Conservation (phyloP, 1,284 basidiomycete species). For the Neotropicomus parvogracilis region DNA sequence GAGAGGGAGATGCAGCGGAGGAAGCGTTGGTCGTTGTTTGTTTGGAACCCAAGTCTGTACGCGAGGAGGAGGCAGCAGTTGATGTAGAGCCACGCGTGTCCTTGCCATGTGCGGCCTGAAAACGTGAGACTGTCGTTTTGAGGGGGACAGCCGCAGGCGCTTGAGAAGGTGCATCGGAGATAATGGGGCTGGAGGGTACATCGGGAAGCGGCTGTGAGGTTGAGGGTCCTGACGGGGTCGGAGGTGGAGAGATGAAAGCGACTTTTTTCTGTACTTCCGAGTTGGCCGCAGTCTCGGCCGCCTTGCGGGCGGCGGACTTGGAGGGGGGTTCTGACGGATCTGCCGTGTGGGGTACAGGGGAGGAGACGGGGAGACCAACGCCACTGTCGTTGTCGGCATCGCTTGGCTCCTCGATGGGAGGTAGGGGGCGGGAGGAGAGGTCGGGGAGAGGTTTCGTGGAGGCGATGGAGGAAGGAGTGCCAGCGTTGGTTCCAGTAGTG, state of each 20-base stretch:
- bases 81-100: conserved; percentile 65
- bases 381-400: conserved; percentile 35
- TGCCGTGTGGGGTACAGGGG: conserved; percentile 27
- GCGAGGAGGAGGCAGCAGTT: conserved; percentile 54
- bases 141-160: conserved; percentile 34
- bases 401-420: conserved; percentile 46
- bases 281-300: conserved; percentile 35
- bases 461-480: conserved; percentile 46
- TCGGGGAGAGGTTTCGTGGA: conserved; percentile 71
- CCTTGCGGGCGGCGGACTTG: conserved; percentile 52
- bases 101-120: conserved; percentile 66
- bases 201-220: conserved; percentile 36
- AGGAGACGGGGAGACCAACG: conserved; percentile 30
- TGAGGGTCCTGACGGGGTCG: conserved; percentile 49
- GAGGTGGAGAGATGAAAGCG: conserved; percentile 76
- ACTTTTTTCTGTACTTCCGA: conserved; percentile 71
- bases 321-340: conserved; percentile 41
- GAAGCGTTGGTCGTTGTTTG: conserved; percentile 35
- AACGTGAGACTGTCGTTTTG: conserved; percentile 70
- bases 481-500: conserved; percentile 37
- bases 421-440: conserved; percentile 48
- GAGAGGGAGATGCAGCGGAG: conserved; percentile 45
- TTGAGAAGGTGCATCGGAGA: conserved; percentile 38
- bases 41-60: conserved; percentile 44
- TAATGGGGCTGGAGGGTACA: conserved; percentile 35